Evolutionary conservation across 768 basidiomycete genomes (phyloP), one percentile per base, ranked within the genome.

Genomic region (Termitomyces sp.): DNA sequence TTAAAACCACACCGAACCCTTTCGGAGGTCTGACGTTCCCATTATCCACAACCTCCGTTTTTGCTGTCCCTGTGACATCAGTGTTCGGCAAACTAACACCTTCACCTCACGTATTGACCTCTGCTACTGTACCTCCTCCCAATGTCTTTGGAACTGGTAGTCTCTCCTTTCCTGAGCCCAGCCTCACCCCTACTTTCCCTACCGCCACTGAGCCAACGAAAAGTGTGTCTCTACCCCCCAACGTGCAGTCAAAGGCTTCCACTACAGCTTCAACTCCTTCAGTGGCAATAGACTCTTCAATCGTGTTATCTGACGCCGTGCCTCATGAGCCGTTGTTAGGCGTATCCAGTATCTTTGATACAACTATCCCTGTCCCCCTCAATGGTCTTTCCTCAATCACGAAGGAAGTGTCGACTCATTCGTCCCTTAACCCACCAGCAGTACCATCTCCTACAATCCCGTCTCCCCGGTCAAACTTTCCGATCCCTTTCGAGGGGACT

Each of bases 1-100:
- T 80, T 12, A 66, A 72, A 2, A 66, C 76, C 5, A 66, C 73
- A 3, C 74, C 72, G 16, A 76, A 73, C 61, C 68, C 73, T 12
- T 79, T 78, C 55, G 73, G 72, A 19, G 59, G 58, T 6, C 61
- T 65, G 43, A n/a, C 63, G 12, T 66, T 63, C 30, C 56, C 59
- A 0, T 43, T 53, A 14, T 52, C 65, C 4, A 58, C 67, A 47
- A 52, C 61, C 19, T 42, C 63, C 23, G 21, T 54, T 17, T 59
- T 62, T 32, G 63, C 59, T 11, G 55, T 50, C 27, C 43, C 66
- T n/a, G 55, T 62, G 14, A 55, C 47, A 16, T 61, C 63, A 43
- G 61, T 61, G 37, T 56, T 62, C 19, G 35, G 64, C 7, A 41
- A 61, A 19, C 54, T 70, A 21, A 60, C 64, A 23, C 41, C 61